A percentile compares a stretch with the other conserved stretches of the same genome.
These are phyloP conservation scores for Clarireedia monteithiana DNA, from an alignment of 2,329 filamentous ascomycete species.

Conservation along the genomic window DNA sequence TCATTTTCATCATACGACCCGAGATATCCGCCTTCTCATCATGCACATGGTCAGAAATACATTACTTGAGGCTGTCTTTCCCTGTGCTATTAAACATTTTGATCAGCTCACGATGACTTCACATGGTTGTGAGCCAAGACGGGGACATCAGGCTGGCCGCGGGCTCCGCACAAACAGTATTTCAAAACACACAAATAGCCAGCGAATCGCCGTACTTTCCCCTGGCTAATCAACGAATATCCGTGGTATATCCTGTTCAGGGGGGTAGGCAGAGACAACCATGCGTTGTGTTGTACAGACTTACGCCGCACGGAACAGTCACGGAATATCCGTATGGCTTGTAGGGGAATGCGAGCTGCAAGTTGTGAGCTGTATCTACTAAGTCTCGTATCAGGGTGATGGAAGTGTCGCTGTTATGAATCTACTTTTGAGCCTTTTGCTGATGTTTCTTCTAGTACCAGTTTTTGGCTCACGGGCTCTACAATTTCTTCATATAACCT, in stretches of 20 bases:
- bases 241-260: not conserved
- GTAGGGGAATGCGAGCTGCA: not conserved
- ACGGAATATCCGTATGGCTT: not conserved
- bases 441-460: not conserved
- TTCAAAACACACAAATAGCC: not conserved
- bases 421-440: no score
- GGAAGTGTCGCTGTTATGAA: not conserved
- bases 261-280: not conserved
- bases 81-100: not conserved
- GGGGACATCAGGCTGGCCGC: not conserved
- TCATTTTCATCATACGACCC: not conserved
- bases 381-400: not conserved
- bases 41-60: not conserved
- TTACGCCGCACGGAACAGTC: not conserved
- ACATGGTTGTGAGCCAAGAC: not conserved
- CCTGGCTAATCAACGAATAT: not conserved
- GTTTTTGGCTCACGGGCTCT: no score
- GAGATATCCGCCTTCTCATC: not conserved
- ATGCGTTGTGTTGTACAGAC: not conserved
- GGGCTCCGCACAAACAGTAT: not conserved
- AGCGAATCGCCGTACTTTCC: not conserved
- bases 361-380: not conserved
- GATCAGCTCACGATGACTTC: not conserved
- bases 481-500: not conserved
- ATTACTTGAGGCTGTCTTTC: not conserved